Evolutionary conservation across 1,139 yeast species (phyloP).

Genomic region (Oligophagozyma castellii): DNA sequence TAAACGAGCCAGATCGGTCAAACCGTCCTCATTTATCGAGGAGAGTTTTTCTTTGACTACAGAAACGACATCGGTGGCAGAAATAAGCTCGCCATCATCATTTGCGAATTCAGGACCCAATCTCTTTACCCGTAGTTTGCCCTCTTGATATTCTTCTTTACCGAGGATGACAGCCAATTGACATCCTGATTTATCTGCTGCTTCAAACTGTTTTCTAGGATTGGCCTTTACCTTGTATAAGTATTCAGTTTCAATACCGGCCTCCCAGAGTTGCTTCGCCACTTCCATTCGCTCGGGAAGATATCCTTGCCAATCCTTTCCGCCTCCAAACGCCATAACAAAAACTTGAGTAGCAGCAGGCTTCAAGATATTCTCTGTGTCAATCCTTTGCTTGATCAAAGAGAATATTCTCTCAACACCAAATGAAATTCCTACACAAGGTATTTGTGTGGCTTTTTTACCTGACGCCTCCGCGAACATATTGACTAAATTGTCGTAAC

Average conservation of each 20-base stretch:
- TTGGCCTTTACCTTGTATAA: conserved; percentile 87
- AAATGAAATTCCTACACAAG: conserved; percentile 93
- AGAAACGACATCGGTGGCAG: conserved; percentile 42
- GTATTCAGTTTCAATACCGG: conserved; percentile 82
- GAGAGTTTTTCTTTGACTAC: conserved; percentile 42
- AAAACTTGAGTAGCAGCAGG: conserved; percentile 84
- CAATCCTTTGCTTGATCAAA: conserved; percentile 60
- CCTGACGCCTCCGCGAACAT: conserved; percentile 82
- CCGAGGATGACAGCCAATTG: conserved; percentile 86
- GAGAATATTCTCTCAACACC: conserved; percentile 95
- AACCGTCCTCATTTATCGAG: conserved; percentile 27
- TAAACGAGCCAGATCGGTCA: conserved; percentile 46
- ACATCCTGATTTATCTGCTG: conserved; percentile 91
- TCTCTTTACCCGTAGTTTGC: conserved; percentile 70
- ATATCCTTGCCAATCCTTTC: conserved; percentile 89
- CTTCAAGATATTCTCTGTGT: conserved; percentile 46
- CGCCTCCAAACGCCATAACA: conserved; percentile 98
- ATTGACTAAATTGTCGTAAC: conserved; percentile 90
- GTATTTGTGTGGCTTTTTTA: conserved; percentile 66
- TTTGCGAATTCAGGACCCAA: conserved; percentile 82
- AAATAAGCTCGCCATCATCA: conserved; percentile 74
- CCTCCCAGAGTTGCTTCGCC: conserved; percentile 70
- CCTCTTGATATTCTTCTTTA: conserved; percentile 73
- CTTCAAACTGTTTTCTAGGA: conserved; percentile 90
- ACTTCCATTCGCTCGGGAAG: conserved; percentile 81